Evolutionary conservation across 176 grass and related monocot species (phyloP).

Genomic region (Saccharum spontaneum): DNA sequence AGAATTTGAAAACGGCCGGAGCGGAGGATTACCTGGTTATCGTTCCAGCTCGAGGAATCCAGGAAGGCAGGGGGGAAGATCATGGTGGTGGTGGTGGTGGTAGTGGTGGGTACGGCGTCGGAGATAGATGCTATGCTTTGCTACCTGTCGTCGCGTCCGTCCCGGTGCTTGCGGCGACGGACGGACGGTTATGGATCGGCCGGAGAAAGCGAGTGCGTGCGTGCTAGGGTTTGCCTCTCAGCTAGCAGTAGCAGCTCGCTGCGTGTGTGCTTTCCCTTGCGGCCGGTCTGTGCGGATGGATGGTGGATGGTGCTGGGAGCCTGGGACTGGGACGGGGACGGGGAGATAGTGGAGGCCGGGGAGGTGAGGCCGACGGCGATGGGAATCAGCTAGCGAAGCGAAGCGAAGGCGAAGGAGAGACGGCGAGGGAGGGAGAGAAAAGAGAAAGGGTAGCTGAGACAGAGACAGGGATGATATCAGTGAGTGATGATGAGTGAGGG

Average conservation of each 20-base stretch:
- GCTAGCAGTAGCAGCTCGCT: not conserved
- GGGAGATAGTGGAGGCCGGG: constrained; percentile 41
- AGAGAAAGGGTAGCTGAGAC: constrained; percentile 38
- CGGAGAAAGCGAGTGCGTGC: constrained; percentile 12
- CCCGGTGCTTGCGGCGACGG: no score
- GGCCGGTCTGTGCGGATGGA: not conserved
- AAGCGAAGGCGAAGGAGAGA: no score
- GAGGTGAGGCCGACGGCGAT: constrained; percentile 10
- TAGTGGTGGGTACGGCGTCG: not conserved
- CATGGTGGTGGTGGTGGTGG: constrained; percentile 70
- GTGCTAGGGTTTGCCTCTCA: constrained; percentile 32
- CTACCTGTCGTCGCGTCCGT: no score
- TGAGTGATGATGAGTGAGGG: constrained; percentile 33
- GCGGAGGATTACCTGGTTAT: constrained; percentile 63
- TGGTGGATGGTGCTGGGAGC: not conserved
- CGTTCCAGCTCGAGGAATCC: constrained; percentile 84
- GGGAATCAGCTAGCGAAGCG: constrained; percentile 21
- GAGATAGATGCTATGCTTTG: not conserved
- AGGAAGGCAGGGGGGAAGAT: constrained; percentile 71
- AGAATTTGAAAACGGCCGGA: not conserved
- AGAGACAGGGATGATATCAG: constrained; percentile 37
- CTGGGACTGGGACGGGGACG: not conserved
- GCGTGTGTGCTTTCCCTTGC: not conserved
- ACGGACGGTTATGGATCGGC: not conserved
- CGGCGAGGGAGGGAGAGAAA: not conserved